These are phyloP conservation scores for Cephaloascus albidus DNA, from an alignment of 805 yeast genomes.

Conservation along the genomic window DNA sequence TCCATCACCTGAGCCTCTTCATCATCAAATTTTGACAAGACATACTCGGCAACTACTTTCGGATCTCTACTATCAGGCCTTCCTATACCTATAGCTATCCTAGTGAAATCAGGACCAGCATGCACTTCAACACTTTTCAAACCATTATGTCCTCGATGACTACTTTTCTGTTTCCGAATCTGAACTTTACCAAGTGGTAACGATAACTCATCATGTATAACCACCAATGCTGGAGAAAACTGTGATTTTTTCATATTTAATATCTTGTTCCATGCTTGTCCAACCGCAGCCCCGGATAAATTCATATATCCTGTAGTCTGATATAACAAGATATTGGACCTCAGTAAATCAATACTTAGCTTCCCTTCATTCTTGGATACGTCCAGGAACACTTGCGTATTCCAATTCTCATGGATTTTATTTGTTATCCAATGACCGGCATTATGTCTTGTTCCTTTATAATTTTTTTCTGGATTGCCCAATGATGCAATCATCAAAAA, in stretches of 20 bases:
- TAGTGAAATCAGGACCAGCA: constrained; percentile 46
- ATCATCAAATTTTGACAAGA: constrained; percentile 41
- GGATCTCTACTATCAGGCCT: constrained; percentile 40
- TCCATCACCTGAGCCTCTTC: constrained; percentile 34
- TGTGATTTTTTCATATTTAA: constrained; percentile 10
- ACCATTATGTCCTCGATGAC: constrained; percentile 83
- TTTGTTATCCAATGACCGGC: constrained; percentile 49
- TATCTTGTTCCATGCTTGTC: constrained; percentile 35
- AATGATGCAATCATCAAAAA: constrained; percentile 32
- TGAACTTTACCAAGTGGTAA: constrained; percentile 58
- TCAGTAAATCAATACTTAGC: constrained; percentile 8
- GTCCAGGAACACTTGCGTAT: constrained; percentile 5
- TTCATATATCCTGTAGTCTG: constrained; percentile 63
- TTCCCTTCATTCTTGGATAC: constrained; percentile 14
- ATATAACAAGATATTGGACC: constrained; percentile 30
- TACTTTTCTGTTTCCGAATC: constrained; percentile 47
- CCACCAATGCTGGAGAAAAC: constrained; percentile 32
- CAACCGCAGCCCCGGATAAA: constrained; percentile 50
- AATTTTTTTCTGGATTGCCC: constrained; percentile 71
- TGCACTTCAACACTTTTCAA: constrained; percentile 43
- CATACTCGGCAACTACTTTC: constrained; percentile 48
- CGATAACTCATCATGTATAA: constrained; percentile 76
- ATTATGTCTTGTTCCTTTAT: constrained; percentile 61
- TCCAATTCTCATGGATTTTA: constrained; percentile 2
- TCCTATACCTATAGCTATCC: constrained; percentile 73